A percentile compares a stretch with the other conserved stretches of the same genome.
Evolutionary conservation across 1,139 yeast species (phyloP).

Genomic region (Candida tetrigidarum): DNA sequence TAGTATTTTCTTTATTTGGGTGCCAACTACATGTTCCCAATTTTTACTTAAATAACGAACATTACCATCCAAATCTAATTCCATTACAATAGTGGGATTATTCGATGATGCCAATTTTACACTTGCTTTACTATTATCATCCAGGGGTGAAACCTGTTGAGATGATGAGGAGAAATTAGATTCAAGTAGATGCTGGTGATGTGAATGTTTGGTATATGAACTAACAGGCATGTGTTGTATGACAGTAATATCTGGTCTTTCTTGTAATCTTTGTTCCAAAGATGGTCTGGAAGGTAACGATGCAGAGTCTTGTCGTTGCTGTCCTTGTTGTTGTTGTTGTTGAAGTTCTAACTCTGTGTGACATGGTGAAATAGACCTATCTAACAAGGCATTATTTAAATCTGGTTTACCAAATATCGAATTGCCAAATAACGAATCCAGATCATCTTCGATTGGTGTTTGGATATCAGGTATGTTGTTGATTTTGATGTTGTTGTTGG

Average conservation of each 20-base stretch:
- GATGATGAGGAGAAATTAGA: no score
- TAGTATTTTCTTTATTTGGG: constrained; percentile 57
- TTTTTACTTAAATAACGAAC: constrained; percentile 74
- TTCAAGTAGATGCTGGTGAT: not conserved
- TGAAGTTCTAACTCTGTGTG: constrained; percentile 18
- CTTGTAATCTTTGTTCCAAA: not conserved
- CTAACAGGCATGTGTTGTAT: constrained; percentile 7
- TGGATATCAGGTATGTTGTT: not conserved
- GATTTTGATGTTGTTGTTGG: not conserved
- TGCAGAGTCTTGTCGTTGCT: not conserved
- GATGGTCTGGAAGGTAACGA: constrained; percentile 8
- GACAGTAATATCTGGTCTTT: constrained; percentile 10
- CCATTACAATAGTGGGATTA: constrained; percentile 85
- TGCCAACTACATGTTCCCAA: constrained; percentile 81
- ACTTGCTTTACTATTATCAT: constrained; percentile 35
- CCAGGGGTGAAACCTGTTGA: not conserved
- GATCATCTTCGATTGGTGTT: not conserved
- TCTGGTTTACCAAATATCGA: constrained; percentile 3
- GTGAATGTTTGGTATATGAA: not conserved
- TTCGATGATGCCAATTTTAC: constrained; percentile 60
- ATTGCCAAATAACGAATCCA: constrained; percentile 1
- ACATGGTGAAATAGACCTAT: constrained; percentile 25
- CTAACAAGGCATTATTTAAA: constrained; percentile 11
- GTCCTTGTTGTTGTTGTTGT: no score
- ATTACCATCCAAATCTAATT: constrained; percentile 77